Conservation (phyloP, 176 grass and related monocot species). For the Oryza nivara region DNA sequence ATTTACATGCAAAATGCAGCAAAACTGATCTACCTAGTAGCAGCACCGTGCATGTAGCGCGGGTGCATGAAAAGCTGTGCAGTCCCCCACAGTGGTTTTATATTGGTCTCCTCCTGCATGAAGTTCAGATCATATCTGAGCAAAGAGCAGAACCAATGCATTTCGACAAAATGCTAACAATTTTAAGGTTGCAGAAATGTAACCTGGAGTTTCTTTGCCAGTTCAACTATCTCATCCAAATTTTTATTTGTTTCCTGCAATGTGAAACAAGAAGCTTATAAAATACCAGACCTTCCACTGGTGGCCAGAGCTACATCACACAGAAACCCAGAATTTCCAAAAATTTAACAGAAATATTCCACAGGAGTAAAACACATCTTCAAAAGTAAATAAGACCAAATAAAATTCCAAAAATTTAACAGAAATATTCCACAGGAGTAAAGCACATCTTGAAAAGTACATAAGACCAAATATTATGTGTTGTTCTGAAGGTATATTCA, state of each 20-base stretch:
- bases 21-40: conserved; percentile 69
- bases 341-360: background rate
- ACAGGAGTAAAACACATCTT: background rate
- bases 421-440: no score
- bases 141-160: conserved; percentile 12
- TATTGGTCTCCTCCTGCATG: conserved; percentile 69
- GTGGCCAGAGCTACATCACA: background rate
- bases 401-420: no score
- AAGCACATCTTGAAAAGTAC: no score
- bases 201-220: conserved; percentile 93
- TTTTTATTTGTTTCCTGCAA: conserved; percentile 95
- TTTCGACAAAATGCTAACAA: background rate
- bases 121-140: background rate
- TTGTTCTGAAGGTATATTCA: conserved; percentile 21
- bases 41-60: conserved; percentile 90
- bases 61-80: conserved; percentile 91
- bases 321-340: background rate
- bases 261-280: conserved; percentile 16
- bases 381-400: background rate
- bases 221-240: conserved; percentile 82
- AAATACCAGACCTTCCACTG: background rate
- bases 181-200: conserved; percentile 32
- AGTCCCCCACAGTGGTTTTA: conserved; percentile 82
- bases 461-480: background rate
- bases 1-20: background rate